These are phyloP conservation scores for Ganoderma sp. DNA, from an alignment of 1,284 basidiomycete species.

Conservation along the genomic window DNA sequence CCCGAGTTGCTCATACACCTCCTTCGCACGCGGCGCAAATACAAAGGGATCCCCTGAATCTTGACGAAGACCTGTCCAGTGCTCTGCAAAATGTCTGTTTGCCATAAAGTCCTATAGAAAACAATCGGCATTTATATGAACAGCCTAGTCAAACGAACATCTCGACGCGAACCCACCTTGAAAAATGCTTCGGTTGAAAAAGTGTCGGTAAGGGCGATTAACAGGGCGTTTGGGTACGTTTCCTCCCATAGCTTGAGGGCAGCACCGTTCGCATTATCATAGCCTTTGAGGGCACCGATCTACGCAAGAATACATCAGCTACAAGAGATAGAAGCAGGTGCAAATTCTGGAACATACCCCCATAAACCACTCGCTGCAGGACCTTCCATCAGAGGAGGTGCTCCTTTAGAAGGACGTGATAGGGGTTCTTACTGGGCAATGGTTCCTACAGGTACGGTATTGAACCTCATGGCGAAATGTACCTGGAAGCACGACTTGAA, in stretches of 20 bases:
- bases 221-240: slow-evolving; percentile 63
- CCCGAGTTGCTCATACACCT: slow-evolving; percentile 69
- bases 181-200: slow-evolving; percentile 89
- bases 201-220: slow-evolving; percentile 90
- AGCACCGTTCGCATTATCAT: slow-evolving; percentile 72
- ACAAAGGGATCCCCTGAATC: slow-evolving; percentile 88
- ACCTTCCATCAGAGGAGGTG: background rate
- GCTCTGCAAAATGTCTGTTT: slow-evolving; percentile 63
- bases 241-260: slow-evolving; percentile 88
- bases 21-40: slow-evolving; percentile 77
- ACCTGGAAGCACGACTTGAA: slow-evolving; percentile 52
- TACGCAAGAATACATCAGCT: slow-evolving; percentile 35
- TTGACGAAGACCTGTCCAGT: slow-evolving; percentile 88
- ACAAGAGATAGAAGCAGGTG: background rate
- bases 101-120: slow-evolving; percentile 60
- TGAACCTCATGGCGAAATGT: slow-evolving; percentile 80
- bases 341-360: slow-evolving; percentile 57
- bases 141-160: background rate
- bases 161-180: slow-evolving; percentile 49
- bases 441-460: slow-evolving; percentile 76
- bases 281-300: slow-evolving; percentile 84
- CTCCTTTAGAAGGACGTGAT: background rate
- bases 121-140: background rate
- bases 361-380: slow-evolving; percentile 91
- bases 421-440: slow-evolving; percentile 80